Base-by-base conservation (phyloP, 2,329 filamentous ascomycete species). In the Apiospora rasikravindrae region DNA sequence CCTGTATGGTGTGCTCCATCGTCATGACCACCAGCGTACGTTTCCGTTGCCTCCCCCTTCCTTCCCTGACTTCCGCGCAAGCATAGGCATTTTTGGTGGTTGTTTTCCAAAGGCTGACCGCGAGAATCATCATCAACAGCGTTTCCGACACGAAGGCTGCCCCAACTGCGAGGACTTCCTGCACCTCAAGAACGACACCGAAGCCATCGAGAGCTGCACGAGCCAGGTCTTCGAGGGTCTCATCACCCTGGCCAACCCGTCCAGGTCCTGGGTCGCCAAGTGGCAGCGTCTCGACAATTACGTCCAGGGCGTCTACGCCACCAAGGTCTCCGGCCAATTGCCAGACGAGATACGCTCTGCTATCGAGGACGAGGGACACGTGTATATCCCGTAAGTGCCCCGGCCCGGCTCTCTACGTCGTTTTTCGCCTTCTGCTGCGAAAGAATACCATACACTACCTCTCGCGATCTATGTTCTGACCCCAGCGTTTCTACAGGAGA, bases 1-100 rank as follows among this genome's bases (percentile, higher is more conserved):
- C 96, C 79, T 99, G 96, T 88, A 98, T 99, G 95, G 94, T 98
- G 77, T 99, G 96, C 90, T 96, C 94, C 71, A 93, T 98, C 81
- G 94, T 98, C 76, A 94, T 96, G 87, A 92, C 93, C 73, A 91
- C 92, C 79, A 88, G 88, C 76, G 93, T 95, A 86, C 77, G 88
- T 81, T 19, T 64, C 72, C 68, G 71, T 44, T 69, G 70, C 69
- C 45, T 74, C 44, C 73, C 33, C 47, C 71, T 72, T 70, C n/a
- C 13, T 13, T 8, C 19, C 11, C 57, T n/a, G 33, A 13, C 10
- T 37, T 33, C 3, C 51, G 22, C 5, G 51, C 13, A 33, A 61
- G 7, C 33, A 7, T 37, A 11, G 29, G 16, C 8, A 22, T 29
- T 61, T 13, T 10, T 13, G 8, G 10, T 14, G 13, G 10, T 37